Evolutionary conservation across 2,329 filamentous ascomycete species (phyloP).

Genomic region (Alternaria triticimaculans): DNA sequence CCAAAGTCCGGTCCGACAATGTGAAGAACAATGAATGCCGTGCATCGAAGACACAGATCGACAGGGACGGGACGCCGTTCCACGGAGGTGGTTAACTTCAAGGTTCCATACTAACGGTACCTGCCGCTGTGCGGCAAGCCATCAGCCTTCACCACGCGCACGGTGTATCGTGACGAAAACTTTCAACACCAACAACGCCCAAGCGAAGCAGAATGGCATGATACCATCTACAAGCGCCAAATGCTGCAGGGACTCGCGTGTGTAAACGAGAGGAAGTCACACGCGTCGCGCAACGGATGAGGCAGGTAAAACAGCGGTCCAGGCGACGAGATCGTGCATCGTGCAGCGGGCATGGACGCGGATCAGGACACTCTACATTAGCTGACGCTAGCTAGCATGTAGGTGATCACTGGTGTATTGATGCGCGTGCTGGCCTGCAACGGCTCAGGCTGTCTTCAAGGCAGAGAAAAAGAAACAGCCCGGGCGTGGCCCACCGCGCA

Average conservation of each 20-base stretch:
- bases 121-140: not conserved
- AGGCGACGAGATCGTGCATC: conserved; percentile 4
- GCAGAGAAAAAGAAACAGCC: conserved; percentile 6
- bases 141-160: not conserved
- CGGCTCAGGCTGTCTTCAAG: conserved; percentile 14
- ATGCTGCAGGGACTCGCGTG: not conserved
- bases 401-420: not conserved
- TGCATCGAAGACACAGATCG: not conserved
- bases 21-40: not conserved
- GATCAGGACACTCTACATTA: not conserved
- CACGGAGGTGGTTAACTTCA: not conserved
- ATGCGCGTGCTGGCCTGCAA: not conserved
- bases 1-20: not conserved
- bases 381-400: not conserved
- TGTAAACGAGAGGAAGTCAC: not conserved
- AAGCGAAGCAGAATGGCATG: not conserved
- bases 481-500: not conserved
- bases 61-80: conserved; percentile 3
- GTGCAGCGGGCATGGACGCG: not conserved
- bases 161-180: not conserved
- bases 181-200: not conserved
- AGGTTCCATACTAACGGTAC: not conserved
- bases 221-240: not conserved
- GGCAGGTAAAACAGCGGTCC: conserved; percentile 1
- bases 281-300: conserved; percentile 2